A percentile compares a stretch with the other conserved stretches of the same genome.
These are phyloP conservation scores for Leersia perrieri DNA, from an alignment of 176 grass and related monocot genomes.

Conservation along the genomic window DNA sequence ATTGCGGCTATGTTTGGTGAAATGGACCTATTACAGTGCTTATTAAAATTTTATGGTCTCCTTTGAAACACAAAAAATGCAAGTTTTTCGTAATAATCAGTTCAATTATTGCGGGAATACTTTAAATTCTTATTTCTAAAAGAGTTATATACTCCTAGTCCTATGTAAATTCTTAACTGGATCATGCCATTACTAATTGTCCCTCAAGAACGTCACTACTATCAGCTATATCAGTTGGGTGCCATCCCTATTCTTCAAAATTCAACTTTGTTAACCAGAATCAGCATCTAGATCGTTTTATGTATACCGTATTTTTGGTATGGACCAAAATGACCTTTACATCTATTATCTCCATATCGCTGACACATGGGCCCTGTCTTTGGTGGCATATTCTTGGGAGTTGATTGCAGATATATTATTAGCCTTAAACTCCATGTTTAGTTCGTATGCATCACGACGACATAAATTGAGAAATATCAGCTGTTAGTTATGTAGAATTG, in stretches of 20 bases:
- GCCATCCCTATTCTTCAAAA: no score
- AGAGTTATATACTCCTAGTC: background rate
- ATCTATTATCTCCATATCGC: no score
- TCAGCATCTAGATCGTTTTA: no score
- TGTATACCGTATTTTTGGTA: no score
- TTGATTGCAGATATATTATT: background rate
- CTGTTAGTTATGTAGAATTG: background rate
- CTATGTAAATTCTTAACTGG: no score
- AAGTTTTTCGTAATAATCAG: background rate
- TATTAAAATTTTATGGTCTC: background rate
- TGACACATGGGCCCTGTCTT: no score
- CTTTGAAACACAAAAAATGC: background rate
- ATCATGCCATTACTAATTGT: no score
- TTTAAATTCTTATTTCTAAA: no score
- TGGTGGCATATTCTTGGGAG: background rate
- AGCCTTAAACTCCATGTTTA: background rate
- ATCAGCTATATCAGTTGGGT: no score
- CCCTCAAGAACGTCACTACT: no score
- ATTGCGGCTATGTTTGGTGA: conserved; percentile 32
- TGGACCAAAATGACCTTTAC: no score
- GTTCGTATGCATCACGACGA: background rate
- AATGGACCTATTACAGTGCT: background rate
- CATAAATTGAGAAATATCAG: background rate
- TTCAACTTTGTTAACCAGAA: no score
- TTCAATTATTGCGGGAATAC: background rate